Conservation (phyloP, 108 stramenopile species). For the Fistulifera pelliculosa region DNA sequence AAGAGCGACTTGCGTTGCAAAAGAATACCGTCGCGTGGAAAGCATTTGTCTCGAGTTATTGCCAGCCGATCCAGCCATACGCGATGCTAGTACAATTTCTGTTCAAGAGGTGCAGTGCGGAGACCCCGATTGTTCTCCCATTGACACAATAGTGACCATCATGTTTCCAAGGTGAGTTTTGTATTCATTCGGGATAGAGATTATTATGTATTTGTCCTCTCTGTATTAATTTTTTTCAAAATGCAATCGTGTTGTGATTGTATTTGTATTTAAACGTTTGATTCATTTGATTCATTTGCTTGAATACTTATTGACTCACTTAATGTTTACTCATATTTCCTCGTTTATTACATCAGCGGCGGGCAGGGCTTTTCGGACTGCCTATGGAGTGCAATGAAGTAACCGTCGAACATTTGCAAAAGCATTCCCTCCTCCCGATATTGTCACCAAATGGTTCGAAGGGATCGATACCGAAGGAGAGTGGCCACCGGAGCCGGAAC, state of each 20-base stretch:
- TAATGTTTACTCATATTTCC: neutral
- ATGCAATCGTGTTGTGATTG: too few species aligned
- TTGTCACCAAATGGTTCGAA: conserved; percentile 55
- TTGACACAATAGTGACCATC: conserved; percentile 76
- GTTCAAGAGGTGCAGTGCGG: conserved; percentile 83
- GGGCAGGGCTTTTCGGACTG: conserved; percentile 69
- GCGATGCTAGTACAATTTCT: conserved; percentile 39
- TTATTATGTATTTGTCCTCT: too few species aligned
- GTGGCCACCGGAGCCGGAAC: conserved; percentile 62
- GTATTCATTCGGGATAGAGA: too few species aligned
- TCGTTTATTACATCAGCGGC: conserved; percentile 32
- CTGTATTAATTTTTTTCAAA: too few species aligned
- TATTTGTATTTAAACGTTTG: too few species aligned
- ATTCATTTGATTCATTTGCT: too few species aligned
- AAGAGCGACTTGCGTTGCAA: conserved; percentile 20
- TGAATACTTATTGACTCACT: too few species aligned
- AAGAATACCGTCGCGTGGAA: conserved; percentile 41
- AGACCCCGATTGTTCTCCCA: conserved; percentile 78
- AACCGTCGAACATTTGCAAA: conserved; percentile 48
- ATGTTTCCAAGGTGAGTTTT: conserved; percentile 43
- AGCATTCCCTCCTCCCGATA: conserved; percentile 53
- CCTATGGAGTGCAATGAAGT: conserved; percentile 73
- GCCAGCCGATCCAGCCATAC: conserved; percentile 28
- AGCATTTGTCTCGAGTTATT: conserved; percentile 52
- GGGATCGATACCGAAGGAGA: conserved; percentile 64